Base-by-base conservation (phyloP, 2,329 filamentous ascomycete genomes). In the Microsporum audouinii region DNA sequence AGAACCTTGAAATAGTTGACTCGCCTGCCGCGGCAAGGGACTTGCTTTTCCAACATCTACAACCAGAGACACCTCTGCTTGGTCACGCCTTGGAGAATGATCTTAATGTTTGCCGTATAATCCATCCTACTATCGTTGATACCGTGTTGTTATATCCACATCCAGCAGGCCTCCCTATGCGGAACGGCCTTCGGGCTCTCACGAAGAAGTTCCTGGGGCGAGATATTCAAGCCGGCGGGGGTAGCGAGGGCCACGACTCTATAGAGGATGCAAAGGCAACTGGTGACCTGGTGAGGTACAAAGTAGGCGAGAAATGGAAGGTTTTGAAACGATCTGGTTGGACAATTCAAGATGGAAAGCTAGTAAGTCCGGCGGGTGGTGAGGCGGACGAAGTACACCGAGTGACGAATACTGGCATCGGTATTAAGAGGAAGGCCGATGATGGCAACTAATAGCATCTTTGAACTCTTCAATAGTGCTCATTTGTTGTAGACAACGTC, bases 61-160 rank as follows among this genome's bases (percentile, higher is more conserved):
- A 85, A 0, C 88, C 90, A 0, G 76, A 81, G 0, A 99, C 91
- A 0, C 88, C 91, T 0, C 76, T 99, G 0, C 88, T 99, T 55
- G 94, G 94, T 0, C 94, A 99, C 72, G 91, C 90, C 0, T 83
- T 97, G 6, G 94, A 99, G 69, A 99, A 99, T 70, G 94, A 99
- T 69, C 82, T 99, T 60, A 96, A 96, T 71, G 84, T 87, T 1
- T 80, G 87, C 45, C 87, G 92, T 39, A 82, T 97, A 58, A 85
- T 96, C 51, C 94, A 97, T 68, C 88, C 88, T 0, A 88, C 83
- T 0, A 80, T 96, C 60, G 82, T 96, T 68, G 92, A 97, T 72
- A 96, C 91, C 0, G 84, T 90, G 0, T 75, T 96, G 0, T 80
- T 96, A 0, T 99, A 84, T 71, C 91, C 91, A 0, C 90, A 95